Evolutionary conservation across 352 stramenopile genomes (phyloP), one percentile per base, ranked within the genome.

Genomic region (Phytopythium montanum): DNA sequence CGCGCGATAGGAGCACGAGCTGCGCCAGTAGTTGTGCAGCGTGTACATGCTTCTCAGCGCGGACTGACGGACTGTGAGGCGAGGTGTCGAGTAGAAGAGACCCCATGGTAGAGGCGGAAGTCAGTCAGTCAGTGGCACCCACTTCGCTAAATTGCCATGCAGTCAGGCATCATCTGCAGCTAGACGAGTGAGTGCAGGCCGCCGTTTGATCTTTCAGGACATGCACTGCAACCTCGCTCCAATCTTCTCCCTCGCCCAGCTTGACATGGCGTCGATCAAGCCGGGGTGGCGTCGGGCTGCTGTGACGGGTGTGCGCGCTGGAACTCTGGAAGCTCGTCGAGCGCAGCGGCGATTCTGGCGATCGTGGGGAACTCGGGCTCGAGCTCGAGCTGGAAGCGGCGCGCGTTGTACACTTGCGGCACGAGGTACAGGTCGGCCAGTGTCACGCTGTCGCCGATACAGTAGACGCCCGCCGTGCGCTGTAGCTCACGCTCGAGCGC

Each of bases 381-480:
- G 70, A 98, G 87, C 65, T 98, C 88, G 28, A 98, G 81, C 19
- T 79, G 78, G 62, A 97, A 94, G 31, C 83, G 76, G 57, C 84
- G 76, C 48, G 90, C 94, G 66, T 98, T 98, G 81, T 96, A 97
- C 16, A 98, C 68, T 66, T 98, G 92, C 19, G 94, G 92, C 54
- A 97, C 73, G 25, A 98, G 69, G 64, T 85, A 97, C 23, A 92
- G 56, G 69, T 98, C 94, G 0, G 85, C 95, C 34, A 98, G 68
- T 28, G 92, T 97, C 38, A 96, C 65, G 18, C 61, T 61, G 76
- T 97, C 65, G 51, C 82, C 80, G 65, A 95, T 60, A 69, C 85
- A 86, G 78, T 88, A 92, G 62, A 56, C 70, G 53, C 77, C 73
- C 13, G 78, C 76, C 0, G 78, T 86, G 60, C 75, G 74, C 29